Evolutionary conservation across 2,329 filamentous ascomycete genomes (phyloP).

Genomic region (Aplosporella prunicola): DNA sequence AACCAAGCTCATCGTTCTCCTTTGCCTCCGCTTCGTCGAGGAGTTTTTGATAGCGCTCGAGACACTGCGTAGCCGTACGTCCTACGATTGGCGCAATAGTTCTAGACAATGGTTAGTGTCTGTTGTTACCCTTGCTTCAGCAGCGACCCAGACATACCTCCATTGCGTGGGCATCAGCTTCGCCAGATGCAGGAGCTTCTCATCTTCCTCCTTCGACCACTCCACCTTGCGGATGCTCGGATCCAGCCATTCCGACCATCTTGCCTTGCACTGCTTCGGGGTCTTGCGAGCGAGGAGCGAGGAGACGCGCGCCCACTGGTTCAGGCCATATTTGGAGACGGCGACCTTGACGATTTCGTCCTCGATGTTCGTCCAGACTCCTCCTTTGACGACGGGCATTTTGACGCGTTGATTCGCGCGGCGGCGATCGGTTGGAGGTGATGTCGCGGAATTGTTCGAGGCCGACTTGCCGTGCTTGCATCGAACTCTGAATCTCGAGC

Average conservation of each 20-base stretch:
- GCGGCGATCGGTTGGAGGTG: conserved; percentile 13
- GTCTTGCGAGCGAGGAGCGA: conserved; percentile 96
- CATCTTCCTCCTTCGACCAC: conserved; percentile 97
- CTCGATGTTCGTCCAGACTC: conserved; percentile 62
- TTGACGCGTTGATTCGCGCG: conserved; percentile 14
- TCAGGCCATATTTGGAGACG: conserved; percentile 34
- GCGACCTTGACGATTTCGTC: conserved; percentile 93
- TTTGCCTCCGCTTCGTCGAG: conserved; percentile 90
- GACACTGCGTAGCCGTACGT: conserved; percentile 89
- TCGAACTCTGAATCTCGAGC: conserved; percentile 7
- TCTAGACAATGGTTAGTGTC: conserved; percentile 26
- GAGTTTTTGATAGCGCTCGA: conserved; percentile 93
- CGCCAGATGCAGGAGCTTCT: conserved; percentile 89
- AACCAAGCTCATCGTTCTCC: conserved; percentile 69
- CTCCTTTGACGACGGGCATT: conserved; percentile 59
- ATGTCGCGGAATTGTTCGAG: too few species aligned
- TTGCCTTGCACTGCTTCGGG: conserved; percentile 96
- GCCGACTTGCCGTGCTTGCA: too few species aligned
- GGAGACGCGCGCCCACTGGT: conserved; percentile 94
- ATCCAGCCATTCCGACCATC: conserved; percentile 98
- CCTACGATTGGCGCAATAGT: conserved; percentile 96
- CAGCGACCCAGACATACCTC: conserved; percentile 33
- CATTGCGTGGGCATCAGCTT: conserved; percentile 99
- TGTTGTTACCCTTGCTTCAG: too few species aligned
- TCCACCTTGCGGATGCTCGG: conserved; percentile 97